These are phyloP conservation scores for Neofusicoccum sp. DNA, from an alignment of 2,329 filamentous ascomycete species.

Conservation along the genomic window DNA sequence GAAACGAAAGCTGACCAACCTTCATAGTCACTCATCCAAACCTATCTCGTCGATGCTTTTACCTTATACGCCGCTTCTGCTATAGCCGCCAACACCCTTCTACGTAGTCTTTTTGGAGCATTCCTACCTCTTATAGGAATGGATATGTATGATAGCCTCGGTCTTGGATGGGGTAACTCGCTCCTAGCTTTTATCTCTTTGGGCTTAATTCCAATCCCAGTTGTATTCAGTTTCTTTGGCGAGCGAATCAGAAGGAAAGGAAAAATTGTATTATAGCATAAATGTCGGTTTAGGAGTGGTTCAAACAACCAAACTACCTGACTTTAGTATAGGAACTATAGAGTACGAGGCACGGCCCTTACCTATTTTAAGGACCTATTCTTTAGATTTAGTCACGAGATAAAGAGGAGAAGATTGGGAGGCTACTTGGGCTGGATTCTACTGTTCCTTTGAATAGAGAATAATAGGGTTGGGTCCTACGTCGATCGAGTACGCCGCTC, in stretches of 20 bases:
- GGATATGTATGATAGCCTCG: constrained; percentile 59
- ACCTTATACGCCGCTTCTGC: constrained; percentile 55
- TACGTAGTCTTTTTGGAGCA: constrained; percentile 56
- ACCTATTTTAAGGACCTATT: too few species aligned
- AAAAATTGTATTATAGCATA: too few species aligned
- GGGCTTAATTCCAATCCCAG: constrained; percentile 45
- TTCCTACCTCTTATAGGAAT: constrained; percentile 58
- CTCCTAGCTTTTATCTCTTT: constrained; percentile 53
- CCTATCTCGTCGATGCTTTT: constrained; percentile 65
- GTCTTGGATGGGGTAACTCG: constrained; percentile 61
- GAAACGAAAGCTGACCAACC: neutral
- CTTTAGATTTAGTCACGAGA: too few species aligned
- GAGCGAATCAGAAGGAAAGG: constrained; percentile 40
- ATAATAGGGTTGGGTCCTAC: too few species aligned
- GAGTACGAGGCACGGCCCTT: too few species aligned
- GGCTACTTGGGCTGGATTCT: too few species aligned
- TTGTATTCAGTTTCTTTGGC: constrained; percentile 46
- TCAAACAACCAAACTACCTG: too few species aligned
- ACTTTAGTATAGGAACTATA: too few species aligned
- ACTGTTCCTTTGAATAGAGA: too few species aligned
- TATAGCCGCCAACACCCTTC: constrained; percentile 62
- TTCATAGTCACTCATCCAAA: constrained; percentile 40
- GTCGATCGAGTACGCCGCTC: too few species aligned
- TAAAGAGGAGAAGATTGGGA: too few species aligned
- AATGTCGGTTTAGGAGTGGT: too few species aligned